A percentile compares a stretch with the other conserved stretches of the same genome.
These are phyloP conservation scores for Mycosphaerella sp. DNA, from an alignment of 2,329 filamentous ascomycete species.

Conservation along the genomic window DNA sequence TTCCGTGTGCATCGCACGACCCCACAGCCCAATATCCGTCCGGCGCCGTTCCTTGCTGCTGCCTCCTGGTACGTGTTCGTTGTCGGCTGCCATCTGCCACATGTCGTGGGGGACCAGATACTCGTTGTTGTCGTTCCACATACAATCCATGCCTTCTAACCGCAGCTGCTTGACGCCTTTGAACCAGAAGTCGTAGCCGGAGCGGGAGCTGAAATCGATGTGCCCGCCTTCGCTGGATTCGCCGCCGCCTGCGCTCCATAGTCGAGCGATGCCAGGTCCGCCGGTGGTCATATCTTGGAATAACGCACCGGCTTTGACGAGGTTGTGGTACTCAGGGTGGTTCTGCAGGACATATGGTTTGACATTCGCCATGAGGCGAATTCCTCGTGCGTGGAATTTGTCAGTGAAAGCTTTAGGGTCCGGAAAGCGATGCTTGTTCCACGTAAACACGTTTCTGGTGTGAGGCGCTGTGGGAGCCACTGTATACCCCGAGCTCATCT, in stretches of 20 bases:
- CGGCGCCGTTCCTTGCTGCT: constrained; percentile 31
- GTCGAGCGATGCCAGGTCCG: constrained; percentile 51
- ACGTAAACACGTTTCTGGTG: constrained; percentile 64
- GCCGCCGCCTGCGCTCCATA: constrained; percentile 68
- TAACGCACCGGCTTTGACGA: constrained; percentile 54
- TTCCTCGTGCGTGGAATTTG: constrained; percentile 57
- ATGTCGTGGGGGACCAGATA: constrained; percentile 61
- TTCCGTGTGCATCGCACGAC: constrained; percentile 62
- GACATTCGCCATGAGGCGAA: constrained; percentile 64
- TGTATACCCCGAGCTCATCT: constrained; percentile 68
- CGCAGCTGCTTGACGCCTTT: constrained; percentile 59
- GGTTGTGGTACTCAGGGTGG: constrained; percentile 60
- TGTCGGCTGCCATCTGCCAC: constrained; percentile 57
- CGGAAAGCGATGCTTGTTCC: constrained; percentile 65
- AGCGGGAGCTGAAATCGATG: constrained; percentile 64
- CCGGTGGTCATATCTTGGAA: constrained; percentile 53
- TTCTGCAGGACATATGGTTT: constrained; percentile 65
- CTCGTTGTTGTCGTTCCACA: constrained; percentile 78
- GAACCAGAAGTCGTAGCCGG: constrained; percentile 66
- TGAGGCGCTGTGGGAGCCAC: constrained; percentile 62
- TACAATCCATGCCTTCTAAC: constrained; percentile 60
- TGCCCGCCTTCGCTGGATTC: constrained; percentile 65
- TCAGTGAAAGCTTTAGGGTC: constrained; percentile 59
- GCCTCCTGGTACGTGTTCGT: constrained; percentile 33
- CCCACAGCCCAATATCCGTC: constrained; percentile 60